Evolutionary conservation across 2,329 filamentous ascomycete genomes (phyloP).

Genomic region (Stagonosporopsis chrysanthemi): DNA sequence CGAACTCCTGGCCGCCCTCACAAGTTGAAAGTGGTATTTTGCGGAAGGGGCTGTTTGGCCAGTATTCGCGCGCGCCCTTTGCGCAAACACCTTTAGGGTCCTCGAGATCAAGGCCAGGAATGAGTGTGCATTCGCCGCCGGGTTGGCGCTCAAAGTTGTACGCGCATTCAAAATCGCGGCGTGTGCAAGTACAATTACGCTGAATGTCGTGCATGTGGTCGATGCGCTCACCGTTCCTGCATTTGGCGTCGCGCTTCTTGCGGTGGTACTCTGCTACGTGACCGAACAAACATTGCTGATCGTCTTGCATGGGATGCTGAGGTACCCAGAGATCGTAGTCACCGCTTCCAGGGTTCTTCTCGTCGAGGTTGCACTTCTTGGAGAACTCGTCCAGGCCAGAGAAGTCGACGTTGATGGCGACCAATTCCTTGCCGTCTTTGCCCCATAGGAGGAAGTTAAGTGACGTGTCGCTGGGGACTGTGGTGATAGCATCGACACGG

Average conservation of each 20-base stretch:
- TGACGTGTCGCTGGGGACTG: slow-evolving; percentile 85
- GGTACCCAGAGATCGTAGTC: slow-evolving; percentile 92
- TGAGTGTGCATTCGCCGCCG: slow-evolving; percentile 79
- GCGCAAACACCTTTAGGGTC: slow-evolving; percentile 67
- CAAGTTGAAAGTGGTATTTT: slow-evolving; percentile 91
- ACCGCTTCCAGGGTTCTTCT: slow-evolving; percentile 64
- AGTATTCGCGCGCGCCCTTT: slow-evolving; percentile 80
- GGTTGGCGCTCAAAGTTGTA: slow-evolving; percentile 88
- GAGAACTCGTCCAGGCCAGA: slow-evolving; percentile 71
- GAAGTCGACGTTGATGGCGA: slow-evolving; percentile 89
- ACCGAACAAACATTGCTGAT: slow-evolving; percentile 86
- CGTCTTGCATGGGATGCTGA: slow-evolving; percentile 79
- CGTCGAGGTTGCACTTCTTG: slow-evolving; percentile 72
- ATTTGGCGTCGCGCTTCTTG: slow-evolving; percentile 80
- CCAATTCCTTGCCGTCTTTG: slow-evolving; percentile 62
- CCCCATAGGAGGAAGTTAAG: slow-evolving; percentile 94
- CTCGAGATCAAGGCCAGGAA: slow-evolving; percentile 72
- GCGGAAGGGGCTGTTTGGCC: slow-evolving; percentile 85
- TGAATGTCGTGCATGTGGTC: slow-evolving; percentile 69
- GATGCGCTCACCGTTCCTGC: slow-evolving; percentile 81
- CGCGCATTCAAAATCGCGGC: slow-evolving; percentile 92
- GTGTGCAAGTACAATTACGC: slow-evolving; percentile 81
- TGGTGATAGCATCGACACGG: slow-evolving; percentile 80
- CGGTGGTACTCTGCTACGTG: slow-evolving; percentile 89
- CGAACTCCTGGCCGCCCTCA: slow-evolving; percentile 74